Conservation (phyloP, 441 rosid genomes). For the Theobroma grandiflorum region DNA sequence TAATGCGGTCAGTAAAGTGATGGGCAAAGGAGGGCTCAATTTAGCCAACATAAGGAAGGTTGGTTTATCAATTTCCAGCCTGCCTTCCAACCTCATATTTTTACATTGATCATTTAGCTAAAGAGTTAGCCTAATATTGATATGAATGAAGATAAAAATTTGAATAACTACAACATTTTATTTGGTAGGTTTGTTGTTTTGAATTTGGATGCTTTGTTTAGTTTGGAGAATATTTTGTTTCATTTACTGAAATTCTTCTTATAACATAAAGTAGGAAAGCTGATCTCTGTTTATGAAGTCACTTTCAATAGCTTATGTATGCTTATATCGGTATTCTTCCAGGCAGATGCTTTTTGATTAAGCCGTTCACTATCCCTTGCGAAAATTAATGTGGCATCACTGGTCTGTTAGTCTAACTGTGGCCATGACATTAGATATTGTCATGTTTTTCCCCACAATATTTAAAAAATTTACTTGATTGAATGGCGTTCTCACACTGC, state of each 20-base stretch:
- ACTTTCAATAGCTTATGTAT: neutral
- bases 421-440: neutral
- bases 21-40: conserved; percentile 95
- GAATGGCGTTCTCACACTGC: conserved; percentile 20
- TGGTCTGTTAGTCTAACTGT: neutral
- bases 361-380: neutral
- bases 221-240: conserved; percentile 10
- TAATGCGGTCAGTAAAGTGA: conserved; percentile 82
- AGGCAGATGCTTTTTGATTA: neutral
- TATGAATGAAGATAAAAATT: neutral
- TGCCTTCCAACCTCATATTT: conserved; percentile 16
- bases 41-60: conserved; percentile 91
- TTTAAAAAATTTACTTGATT: conserved; percentile 17
- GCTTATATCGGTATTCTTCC: neutral
- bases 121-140: neutral
- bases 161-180: neutral
- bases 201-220: neutral
- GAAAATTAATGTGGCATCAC: neutral
- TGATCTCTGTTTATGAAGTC: neutral
- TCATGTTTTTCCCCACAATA: neutral
- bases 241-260: neutral
- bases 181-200: neutral
- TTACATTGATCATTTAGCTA: conserved; percentile 1
- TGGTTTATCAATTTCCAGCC: conserved; percentile 27
- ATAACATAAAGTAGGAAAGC: neutral